A percentile compares a stretch with the other conserved stretches of the same genome.
Evolutionary conservation across 2,329 filamentous ascomycete species (phyloP).

Genomic region (Blastomyces silverae): DNA sequence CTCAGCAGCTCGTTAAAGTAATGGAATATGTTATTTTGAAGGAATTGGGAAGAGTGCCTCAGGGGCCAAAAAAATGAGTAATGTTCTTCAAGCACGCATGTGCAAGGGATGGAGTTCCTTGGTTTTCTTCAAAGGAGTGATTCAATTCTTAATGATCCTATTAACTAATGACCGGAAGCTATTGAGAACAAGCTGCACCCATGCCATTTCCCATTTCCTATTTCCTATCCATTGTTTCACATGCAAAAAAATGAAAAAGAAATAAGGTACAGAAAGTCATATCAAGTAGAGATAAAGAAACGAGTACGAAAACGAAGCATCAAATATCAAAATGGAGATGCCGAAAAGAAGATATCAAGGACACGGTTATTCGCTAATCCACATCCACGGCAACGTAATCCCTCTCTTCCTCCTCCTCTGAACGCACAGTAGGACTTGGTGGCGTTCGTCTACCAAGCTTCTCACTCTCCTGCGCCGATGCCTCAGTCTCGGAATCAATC

Average conservation of each 20-base stretch:
- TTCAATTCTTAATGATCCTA: not conserved
- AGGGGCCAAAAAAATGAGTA: too few species aligned
- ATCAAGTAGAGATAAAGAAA: not conserved
- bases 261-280: not conserved
- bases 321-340: not conserved
- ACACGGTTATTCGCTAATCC: conserved; percentile 32
- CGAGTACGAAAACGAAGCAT: not conserved
- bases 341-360: not conserved
- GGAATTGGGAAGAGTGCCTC: too few species aligned
- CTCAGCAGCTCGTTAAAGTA: too few species aligned
- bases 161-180: not conserved
- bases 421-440: conserved; percentile 10
- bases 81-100: not conserved
- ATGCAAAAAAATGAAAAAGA: not conserved
- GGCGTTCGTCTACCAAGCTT: conserved; percentile 16
- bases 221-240: conserved; percentile 1
- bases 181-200: not conserved
- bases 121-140: not conserved
- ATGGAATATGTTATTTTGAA: too few species aligned
- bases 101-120: too few species aligned
- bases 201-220: not conserved
- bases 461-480: conserved; percentile 17
- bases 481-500: conserved; percentile 26
- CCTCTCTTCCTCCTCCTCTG: conserved; percentile 24
- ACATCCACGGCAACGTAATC: conserved; percentile 57